phyloP scores from a whole-genome alignment of 331 rosid genomes.

The Telfairia occidentalis region DNA sequence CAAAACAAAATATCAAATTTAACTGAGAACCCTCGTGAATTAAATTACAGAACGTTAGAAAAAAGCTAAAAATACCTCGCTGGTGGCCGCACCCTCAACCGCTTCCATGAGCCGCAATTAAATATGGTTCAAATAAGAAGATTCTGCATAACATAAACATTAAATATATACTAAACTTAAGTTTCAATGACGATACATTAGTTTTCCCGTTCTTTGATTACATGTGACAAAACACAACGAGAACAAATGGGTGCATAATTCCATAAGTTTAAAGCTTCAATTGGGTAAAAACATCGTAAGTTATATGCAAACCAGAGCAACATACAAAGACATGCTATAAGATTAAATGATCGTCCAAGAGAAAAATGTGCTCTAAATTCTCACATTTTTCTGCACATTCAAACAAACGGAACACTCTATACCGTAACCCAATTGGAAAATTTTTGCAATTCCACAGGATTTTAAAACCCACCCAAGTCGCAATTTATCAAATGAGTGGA shows the following conservation, averaged over 20 bases:
- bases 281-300: background rate
- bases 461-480: background rate
- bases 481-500: background rate
- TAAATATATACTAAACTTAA: background rate
- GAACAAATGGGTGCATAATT: background rate
- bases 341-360: background rate
- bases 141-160: conserved; percentile 21
- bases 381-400: background rate
- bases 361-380: background rate
- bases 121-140: conserved; percentile 14
- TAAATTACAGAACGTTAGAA: background rate
- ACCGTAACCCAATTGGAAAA: background rate
- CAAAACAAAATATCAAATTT: background rate
- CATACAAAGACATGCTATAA: no score
- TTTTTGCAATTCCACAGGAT: background rate
- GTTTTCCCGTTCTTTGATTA: background rate
- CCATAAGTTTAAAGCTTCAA: background rate
- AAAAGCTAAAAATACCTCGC: background rate
- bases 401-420: background rate
- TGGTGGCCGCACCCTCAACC: conserved; percentile 36
- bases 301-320: background rate
- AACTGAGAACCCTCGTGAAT: background rate
- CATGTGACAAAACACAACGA: background rate
- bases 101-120: conserved; percentile 57
- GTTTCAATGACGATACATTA: background rate